phyloP scores from a whole-genome alignment of 305 asterid genomes.

The Withania somnifera region DNA sequence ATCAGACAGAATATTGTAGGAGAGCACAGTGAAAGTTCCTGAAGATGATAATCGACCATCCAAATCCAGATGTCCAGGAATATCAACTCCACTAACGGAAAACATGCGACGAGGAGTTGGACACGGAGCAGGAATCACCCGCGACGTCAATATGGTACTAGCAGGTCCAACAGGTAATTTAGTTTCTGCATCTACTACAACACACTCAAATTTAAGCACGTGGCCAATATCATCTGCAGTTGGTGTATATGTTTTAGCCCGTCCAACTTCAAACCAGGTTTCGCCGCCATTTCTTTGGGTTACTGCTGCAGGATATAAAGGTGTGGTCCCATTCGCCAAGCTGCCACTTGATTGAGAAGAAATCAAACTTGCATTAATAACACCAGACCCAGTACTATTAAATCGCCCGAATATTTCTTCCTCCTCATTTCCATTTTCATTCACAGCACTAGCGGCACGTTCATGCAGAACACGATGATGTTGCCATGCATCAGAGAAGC shows the following conservation, averaged over 20 bases:
- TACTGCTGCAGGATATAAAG: slow-evolving; percentile 68
- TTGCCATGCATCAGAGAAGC: slow-evolving; percentile 91
- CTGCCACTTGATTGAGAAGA: slow-evolving; percentile 49
- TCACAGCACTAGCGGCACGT: slow-evolving; percentile 75
- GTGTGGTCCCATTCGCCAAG: slow-evolving; percentile 47
- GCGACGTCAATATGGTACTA: slow-evolving; percentile 61
- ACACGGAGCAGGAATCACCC: slow-evolving; percentile 97
- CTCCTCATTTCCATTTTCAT: slow-evolving; percentile 83
- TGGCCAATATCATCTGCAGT: slow-evolving; percentile 89
- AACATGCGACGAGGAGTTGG: slow-evolving; percentile 77
- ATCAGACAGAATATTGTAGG: slow-evolving; percentile 82
- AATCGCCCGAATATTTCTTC: slow-evolving; percentile 81
- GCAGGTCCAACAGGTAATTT: slow-evolving; percentile 53
- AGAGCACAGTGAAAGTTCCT: slow-evolving; percentile 88
- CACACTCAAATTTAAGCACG: slow-evolving; percentile 85
- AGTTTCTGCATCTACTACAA: slow-evolving; percentile 62
- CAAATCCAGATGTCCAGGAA: slow-evolving; percentile 48
- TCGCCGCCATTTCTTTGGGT: slow-evolving; percentile 77
- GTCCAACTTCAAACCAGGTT: slow-evolving; percentile 94
- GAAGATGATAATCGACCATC: slow-evolving; percentile 47
- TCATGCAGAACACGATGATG: slow-evolving; percentile 93
- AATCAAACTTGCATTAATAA: slow-evolving; percentile 23
- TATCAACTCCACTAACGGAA: slow-evolving; percentile 55
- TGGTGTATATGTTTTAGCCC: slow-evolving; percentile 74
- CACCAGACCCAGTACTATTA: slow-evolving; percentile 46